Evolutionary conservation across 441 rosid genomes (phyloP), one percentile per base, ranked within the genome.

Genomic region (Sinapis alba): DNA sequence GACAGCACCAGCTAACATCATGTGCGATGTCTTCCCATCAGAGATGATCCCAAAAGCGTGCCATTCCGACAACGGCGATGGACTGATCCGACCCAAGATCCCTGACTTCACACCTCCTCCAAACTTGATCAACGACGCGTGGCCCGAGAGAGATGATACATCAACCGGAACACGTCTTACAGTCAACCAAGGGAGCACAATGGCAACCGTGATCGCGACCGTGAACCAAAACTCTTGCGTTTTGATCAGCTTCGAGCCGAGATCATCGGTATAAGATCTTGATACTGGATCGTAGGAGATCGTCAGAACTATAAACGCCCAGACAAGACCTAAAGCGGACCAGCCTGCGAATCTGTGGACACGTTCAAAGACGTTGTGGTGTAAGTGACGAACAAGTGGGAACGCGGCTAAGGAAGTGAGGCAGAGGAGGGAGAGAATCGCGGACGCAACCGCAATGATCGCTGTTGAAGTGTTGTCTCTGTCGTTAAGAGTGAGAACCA

Each of bases 1-100:
- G 2, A 90, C 98, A 5, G 96, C 94, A 18, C 96, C 94, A 0
- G 94, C 93, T 2, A 92, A 84, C 96, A 92, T 90, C 94, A 90
- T 83, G 84, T 92, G 98, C 19, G 82, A 87, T 3, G 75, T 69
- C 77, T 90, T 84, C 12, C 88, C 87, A 26, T 87, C 85, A 0
- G 96, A 90, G 34, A 92, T 90, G 1, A 88, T 92, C 5, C 94
- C 98, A 7, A 92, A 90, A 6, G 96, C 93, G n/a, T 92, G 98
- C 98, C 98, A 90, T 72, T 92, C 96, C 0, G 93, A 89, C 1
- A 90, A 73, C 0, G 92, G 98, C 2, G 94, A 92, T 0, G 94
- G 94, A 72, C 96, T 92, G 20, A 90, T 92, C 75, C 97, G 81
- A 4, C 97, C 96, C 23, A 92, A 56, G 10, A 90, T 78, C 2